phyloP scores from a whole-genome alignment of 192 early-diverging fungal species.

The Mortierella hygrophila region DNA sequence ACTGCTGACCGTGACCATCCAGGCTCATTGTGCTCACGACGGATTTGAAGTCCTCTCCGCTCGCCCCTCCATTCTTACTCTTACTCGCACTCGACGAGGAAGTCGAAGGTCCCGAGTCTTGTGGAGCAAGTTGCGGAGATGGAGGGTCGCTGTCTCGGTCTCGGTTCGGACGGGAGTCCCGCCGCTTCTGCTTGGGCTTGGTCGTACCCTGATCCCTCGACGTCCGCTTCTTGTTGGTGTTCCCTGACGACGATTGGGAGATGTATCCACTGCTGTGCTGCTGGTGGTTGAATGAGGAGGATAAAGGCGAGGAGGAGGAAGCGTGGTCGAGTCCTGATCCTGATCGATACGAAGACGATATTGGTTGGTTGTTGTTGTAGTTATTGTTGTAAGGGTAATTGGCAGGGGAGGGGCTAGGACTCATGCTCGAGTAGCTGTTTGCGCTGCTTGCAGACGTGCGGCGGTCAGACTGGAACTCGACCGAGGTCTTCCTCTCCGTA shows the following conservation, averaged over 20 bases:
- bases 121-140: slow-evolving; percentile 31
- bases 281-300: not conserved
- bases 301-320: slow-evolving; percentile 14
- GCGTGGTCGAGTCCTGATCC: slow-evolving; percentile 3
- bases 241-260: not conserved
- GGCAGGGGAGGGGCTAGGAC: slow-evolving; percentile 43
- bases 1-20: slow-evolving; percentile 76
- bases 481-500: slow-evolving; percentile 26
- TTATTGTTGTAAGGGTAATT: slow-evolving; percentile 17
- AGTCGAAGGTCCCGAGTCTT: slow-evolving; percentile 15
- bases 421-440: slow-evolving; percentile 45
- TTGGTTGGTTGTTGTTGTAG: not conserved
- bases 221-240: slow-evolving; percentile 35
- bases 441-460: slow-evolving; percentile 50
- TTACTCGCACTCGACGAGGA: not conserved
- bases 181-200: slow-evolving; percentile 45
- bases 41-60: slow-evolving; percentile 63
- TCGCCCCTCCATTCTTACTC: slow-evolving; percentile 23
- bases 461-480: slow-evolving; percentile 44
- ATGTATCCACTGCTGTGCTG: not conserved
- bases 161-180: slow-evolving; percentile 27
- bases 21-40: slow-evolving; percentile 76
- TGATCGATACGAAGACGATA: slow-evolving; percentile 14
- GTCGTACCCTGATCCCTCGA: slow-evolving; percentile 48
- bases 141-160: slow-evolving; percentile 40